Evolutionary conservation across 1,284 basidiomycete genomes (phyloP).

Genomic region (Ceratobasidium sp.): DNA sequence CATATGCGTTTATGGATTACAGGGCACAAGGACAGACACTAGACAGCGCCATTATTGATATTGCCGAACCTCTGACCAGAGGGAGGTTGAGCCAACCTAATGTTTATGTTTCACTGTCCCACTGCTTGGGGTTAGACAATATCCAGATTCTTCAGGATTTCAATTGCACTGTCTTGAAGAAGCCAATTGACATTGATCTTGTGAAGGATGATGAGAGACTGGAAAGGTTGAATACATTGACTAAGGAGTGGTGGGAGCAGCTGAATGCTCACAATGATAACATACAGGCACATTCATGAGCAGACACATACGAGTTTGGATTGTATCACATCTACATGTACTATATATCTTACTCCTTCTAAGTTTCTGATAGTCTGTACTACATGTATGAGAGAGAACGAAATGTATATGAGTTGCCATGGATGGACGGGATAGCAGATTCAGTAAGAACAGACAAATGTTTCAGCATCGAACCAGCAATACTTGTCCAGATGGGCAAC

Average conservation of each 20-base stretch:
- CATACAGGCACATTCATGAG: too few relatives aligned
- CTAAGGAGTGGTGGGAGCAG: background rate
- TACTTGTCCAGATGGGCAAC: too few relatives aligned
- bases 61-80: conserved; percentile 27
- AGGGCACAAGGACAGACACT: conserved; percentile 42
- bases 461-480: too few relatives aligned
- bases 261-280: too few relatives aligned
- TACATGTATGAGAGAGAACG: too few relatives aligned
- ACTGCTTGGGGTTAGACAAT: conserved; percentile 33
- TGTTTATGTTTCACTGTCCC: conserved; percentile 39
- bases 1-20: conserved; percentile 44
- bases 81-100: conserved; percentile 21
- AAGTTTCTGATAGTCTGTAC: too few relatives aligned
- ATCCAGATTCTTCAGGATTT: conserved; percentile 27
- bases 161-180: background rate
- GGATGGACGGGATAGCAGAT: too few relatives aligned
- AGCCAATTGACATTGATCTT: background rate
- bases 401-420: too few relatives aligned
- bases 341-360: too few relatives aligned
- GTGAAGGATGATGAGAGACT: background rate
- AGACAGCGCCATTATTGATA: conserved; percentile 19
- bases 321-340: too few relatives aligned
- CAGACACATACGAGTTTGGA: too few relatives aligned
- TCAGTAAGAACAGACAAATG: too few relatives aligned
- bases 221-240: background rate